Percentiles rank a stretch among this genome's conserved stretches.
phyloP scores from a whole-genome alignment of 441 rosid species.

The Populus hybrid region DNA sequence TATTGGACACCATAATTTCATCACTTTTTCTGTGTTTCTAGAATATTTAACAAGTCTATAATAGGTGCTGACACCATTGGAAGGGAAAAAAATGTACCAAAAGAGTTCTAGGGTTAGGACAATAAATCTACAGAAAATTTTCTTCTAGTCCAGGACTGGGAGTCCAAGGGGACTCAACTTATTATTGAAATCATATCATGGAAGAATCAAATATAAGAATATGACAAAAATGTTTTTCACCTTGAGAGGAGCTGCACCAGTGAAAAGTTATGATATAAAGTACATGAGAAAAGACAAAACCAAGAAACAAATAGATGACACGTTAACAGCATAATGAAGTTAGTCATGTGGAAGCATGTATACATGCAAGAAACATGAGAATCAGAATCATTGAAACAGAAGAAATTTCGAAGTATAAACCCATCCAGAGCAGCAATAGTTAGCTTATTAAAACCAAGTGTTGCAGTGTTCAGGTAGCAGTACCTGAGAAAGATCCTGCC shows the following conservation, averaged over 20 bases:
- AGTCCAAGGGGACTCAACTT: neutral
- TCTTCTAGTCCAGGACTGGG: neutral
- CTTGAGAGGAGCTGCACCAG: neutral
- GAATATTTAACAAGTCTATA: neutral
- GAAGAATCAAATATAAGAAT: neutral
- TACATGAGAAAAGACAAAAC: neutral
- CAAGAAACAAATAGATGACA: neutral
- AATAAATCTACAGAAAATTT: neutral
- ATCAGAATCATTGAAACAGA: neutral
- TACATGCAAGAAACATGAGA: neutral
- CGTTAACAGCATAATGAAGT: neutral
- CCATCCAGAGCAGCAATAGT: neutral
- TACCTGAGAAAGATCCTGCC: constrained; percentile 80
- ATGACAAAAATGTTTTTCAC: neutral
- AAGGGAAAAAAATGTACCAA: neutral
- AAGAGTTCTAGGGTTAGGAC: neutral
- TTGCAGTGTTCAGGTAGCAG: neutral
- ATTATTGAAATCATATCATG: neutral
- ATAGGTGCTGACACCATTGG: neutral
- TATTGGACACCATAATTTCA: neutral
- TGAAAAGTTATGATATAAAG: neutral
- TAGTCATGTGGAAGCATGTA: neutral
- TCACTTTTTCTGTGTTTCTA: neutral
- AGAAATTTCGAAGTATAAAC: neutral
- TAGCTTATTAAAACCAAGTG: neutral